These are phyloP conservation scores for Phyllosticta citribraziliensis DNA, from an alignment of 2,329 filamentous ascomycete genomes.

Conservation along the genomic window DNA sequence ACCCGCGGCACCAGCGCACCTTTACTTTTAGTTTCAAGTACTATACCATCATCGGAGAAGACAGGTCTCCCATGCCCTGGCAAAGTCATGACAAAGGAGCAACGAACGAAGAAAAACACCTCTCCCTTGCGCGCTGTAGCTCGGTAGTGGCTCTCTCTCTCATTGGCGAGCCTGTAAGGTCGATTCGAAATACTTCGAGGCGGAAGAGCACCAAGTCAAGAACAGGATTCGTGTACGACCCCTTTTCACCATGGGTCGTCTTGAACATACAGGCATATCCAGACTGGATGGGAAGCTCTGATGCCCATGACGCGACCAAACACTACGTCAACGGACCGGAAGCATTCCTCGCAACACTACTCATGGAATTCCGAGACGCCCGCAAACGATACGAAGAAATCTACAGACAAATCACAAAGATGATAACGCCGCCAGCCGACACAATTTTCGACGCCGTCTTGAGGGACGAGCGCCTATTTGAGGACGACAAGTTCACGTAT, in stretches of 20 bases:
- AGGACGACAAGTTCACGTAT: slow-evolving; percentile 52
- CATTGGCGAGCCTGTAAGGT: slow-evolving; percentile 41
- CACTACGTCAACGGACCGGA: slow-evolving; percentile 52
- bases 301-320: slow-evolving; percentile 46
- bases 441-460: slow-evolving; percentile 51
- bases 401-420: slow-evolving; percentile 46
- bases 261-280: slow-evolving; percentile 50
- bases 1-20: slow-evolving; percentile 42
- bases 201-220: slow-evolving; percentile 32
- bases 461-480: slow-evolving; percentile 50
- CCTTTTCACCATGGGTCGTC: slow-evolving; percentile 52
- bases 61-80: slow-evolving; percentile 49
- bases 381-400: slow-evolving; percentile 49
- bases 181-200: slow-evolving; percentile 40
- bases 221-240: slow-evolving; percentile 47
- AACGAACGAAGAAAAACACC: slow-evolving; percentile 33
- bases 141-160: slow-evolving; percentile 51
- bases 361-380: slow-evolving; percentile 52
- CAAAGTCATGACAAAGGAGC: slow-evolving; percentile 44
- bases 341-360: slow-evolving; percentile 50
- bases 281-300: slow-evolving; percentile 47
- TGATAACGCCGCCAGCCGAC: slow-evolving; percentile 49
- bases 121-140: slow-evolving; percentile 50
- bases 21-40: slow-evolving; percentile 59
- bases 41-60: slow-evolving; percentile 50